These are phyloP conservation scores for Comarum palustre DNA, from an alignment of 306 rosid genomes.

Conservation along the genomic window DNA sequence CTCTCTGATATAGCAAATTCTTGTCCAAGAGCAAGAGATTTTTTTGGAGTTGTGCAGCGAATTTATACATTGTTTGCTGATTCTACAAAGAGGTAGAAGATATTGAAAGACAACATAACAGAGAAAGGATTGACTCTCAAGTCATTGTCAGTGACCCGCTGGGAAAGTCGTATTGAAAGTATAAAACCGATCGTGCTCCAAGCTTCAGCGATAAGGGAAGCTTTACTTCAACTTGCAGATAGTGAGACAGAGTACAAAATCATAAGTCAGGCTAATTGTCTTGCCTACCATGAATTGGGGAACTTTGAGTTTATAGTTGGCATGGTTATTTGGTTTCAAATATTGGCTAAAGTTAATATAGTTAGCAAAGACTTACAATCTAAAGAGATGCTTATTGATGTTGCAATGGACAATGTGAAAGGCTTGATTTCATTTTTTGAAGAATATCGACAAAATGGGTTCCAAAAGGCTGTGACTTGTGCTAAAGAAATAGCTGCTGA, in stretches of 20 bases:
- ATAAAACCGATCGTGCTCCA: neutral
- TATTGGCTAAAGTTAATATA: no score
- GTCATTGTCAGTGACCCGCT: conserved; percentile 9
- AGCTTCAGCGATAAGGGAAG: neutral
- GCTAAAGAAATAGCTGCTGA: no score
- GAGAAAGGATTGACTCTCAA: conserved; percentile 5
- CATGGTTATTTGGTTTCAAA: conserved; percentile 16
- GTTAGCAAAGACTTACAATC: no score
- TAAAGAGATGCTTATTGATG: no score
- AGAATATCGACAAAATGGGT: no score
- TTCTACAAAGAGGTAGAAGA: neutral
- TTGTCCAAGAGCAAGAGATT: neutral
- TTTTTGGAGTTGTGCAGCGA: neutral
- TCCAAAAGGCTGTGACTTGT: no score
- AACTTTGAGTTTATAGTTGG: conserved; percentile 16
- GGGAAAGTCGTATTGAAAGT: conserved; percentile 9
- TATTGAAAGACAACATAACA: conserved; percentile 2
- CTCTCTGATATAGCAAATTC: conserved; percentile 12
- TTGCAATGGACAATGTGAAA: no score
- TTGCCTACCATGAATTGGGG: conserved; percentile 5
- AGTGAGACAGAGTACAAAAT: neutral
- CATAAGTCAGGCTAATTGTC: neutral
- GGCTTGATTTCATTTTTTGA: no score
- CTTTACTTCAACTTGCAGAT: conserved; percentile 1
- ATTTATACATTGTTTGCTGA: neutral